A percentile compares a stretch with the other conserved stretches of the same genome.
phyloP scores from a whole-genome alignment of 2,329 filamentous ascomycete species.

The Aspergillus ibericus region DNA sequence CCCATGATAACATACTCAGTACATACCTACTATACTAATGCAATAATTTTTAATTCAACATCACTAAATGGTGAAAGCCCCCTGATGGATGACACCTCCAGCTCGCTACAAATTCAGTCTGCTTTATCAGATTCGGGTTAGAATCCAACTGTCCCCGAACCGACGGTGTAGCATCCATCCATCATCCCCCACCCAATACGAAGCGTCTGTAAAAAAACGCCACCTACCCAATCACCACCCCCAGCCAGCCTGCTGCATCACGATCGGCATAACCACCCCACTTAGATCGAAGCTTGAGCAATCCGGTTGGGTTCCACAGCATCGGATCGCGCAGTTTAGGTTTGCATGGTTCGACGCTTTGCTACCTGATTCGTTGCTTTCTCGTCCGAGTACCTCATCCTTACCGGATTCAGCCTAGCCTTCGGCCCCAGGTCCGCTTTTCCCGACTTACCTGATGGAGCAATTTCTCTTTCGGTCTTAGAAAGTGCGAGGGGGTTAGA shows the following conservation, averaged over 20 bases:
- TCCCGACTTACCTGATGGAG: not conserved
- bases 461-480: not conserved
- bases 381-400: not conserved
- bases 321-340: not conserved
- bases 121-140: not conserved
- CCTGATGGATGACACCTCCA: not conserved
- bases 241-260: not conserved
- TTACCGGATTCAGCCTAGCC: not conserved
- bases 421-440: constrained; percentile 1
- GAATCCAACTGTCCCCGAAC: not conserved
- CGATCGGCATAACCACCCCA: not conserved
- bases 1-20: not conserved
- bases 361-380: not conserved
- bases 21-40: not conserved
- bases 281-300: not conserved
- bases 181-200: not conserved
- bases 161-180: not conserved
- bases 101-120: not conserved
- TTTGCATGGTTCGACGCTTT: not conserved
- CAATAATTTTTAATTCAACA: not conserved
- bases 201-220: not conserved
- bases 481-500: not conserved
- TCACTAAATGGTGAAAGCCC: not conserved
- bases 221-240: not conserved
- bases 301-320: not conserved